Evolutionary conservation across 371 early-diverging fungal genomes (phyloP), one percentile per base, ranked within the genome.

Genomic region (Mucor indicus): DNA sequence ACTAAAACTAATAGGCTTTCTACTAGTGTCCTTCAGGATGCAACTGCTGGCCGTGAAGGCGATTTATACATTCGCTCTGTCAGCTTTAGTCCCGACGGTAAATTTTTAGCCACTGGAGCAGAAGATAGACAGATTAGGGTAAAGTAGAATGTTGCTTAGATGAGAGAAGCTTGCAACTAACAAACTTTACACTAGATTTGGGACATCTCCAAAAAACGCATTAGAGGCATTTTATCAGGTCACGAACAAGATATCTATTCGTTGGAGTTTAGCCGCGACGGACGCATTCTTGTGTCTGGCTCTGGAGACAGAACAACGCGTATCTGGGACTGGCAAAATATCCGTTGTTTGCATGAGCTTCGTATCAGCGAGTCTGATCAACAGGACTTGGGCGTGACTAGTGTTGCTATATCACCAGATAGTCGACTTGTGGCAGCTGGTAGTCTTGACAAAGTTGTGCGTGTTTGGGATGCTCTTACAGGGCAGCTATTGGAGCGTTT

Each of bases 61-160:
- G 97, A 96, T 69, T 67, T 95, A 30, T 98, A 98, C 56, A 93
- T 98, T 61, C 89, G 98, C 17, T 89, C 95, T 5, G 96, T 98
- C 21, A 92, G 93, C 67, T 99, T 99, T 58, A 94, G 95, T 55
- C 95, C 96, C 12, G 97, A 97, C 63, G 90, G 91, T 47, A 84
- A 80, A 42, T 89, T 68, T 53, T 77, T 98, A 23, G 99, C 98
- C 8, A 95, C 99, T 3, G 99, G 99, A 29, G 97, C 96, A 4
- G 97, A 98, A 62, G 99, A 98, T 62, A 92, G 85, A 61, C 83
- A 91, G 44, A 92, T 98, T 49, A 83, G 96, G 37, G 83, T 91
- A 75, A 52, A 29, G 8, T 29, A 55, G 22, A 43, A 32, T 0
- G n/a, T n/a, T n/a, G 1, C 24, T 9, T 30, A 49, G 3, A 21